A percentile compares a stretch with the other conserved stretches of the same genome.
These are phyloP conservation scores for Cenococcum geophilum DNA, from an alignment of 495 filamentous ascomycete genomes.

Conservation along the genomic window DNA sequence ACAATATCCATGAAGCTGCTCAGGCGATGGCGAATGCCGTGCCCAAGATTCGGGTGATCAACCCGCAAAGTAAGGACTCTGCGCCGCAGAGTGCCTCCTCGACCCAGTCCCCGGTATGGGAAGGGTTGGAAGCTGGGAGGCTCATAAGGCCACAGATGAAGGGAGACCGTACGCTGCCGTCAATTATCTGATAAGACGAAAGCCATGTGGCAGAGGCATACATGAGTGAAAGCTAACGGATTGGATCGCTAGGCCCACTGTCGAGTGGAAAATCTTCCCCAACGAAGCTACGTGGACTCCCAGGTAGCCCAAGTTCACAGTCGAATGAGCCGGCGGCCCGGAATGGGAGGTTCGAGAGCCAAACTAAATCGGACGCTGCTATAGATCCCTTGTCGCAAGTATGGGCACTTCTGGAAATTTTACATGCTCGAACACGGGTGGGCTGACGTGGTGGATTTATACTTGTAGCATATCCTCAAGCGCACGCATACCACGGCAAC, in stretches of 20 bases:
- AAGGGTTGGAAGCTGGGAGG: constrained; percentile 25
- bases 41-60: constrained; percentile 42
- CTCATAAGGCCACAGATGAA: constrained; percentile 5
- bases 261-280: constrained; percentile 17
- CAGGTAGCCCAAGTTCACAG: constrained; percentile 15
- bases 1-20: constrained; percentile 27
- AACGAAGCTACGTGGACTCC: constrained; percentile 9
- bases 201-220: background rate
- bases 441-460: constrained; percentile 51
- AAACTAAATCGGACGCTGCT: constrained; percentile 10
- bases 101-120: constrained; percentile 6
- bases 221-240: background rate
- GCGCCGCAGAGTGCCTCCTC: background rate
- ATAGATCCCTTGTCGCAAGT: constrained; percentile 36
- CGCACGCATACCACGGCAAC: constrained; percentile 72
- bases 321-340: background rate
- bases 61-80: constrained; percentile 35
- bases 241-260: constrained; percentile 12
- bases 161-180: constrained; percentile 24
- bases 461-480: constrained; percentile 71
- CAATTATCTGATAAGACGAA: background rate
- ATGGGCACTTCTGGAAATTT: constrained; percentile 2
- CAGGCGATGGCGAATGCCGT: constrained; percentile 41
- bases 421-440: constrained; percentile 1
- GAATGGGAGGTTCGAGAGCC: constrained; percentile 16